Evolutionary conservation across 108 stramenopile genomes (phyloP).

Genomic region (Skeletonema costatum): DNA sequence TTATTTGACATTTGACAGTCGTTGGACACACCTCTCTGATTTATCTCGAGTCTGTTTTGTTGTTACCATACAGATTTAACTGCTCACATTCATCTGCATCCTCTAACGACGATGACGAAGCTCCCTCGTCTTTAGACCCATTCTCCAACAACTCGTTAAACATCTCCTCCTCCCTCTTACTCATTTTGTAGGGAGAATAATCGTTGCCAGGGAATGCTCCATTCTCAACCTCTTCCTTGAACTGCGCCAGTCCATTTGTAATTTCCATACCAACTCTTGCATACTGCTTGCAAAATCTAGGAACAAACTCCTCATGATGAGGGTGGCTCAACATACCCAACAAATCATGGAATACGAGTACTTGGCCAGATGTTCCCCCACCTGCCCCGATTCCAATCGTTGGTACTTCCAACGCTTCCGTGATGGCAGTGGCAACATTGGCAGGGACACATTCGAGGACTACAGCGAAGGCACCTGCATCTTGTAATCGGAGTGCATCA

Average conservation of each 20-base stretch:
- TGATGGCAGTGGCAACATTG: slow-evolving; percentile 90
- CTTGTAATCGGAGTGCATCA: slow-evolving; percentile 93
- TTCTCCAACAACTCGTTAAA: slow-evolving; percentile 70
- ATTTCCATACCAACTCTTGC: slow-evolving; percentile 92
- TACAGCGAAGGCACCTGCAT: slow-evolving; percentile 94
- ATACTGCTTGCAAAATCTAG: slow-evolving; percentile 97
- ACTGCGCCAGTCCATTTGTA: slow-evolving; percentile 83
- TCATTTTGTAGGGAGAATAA: slow-evolving; percentile 94
- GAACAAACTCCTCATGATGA: slow-evolving; percentile 96
- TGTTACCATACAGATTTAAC: slow-evolving; percentile 74
- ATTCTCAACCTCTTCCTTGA: slow-evolving; percentile 92
- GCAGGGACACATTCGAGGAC: slow-evolving; percentile 98
- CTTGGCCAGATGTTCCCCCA: slow-evolving; percentile 88
- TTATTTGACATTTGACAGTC: not conserved
- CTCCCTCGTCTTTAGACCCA: slow-evolving; percentile 57
- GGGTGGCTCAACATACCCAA: slow-evolving; percentile 96
- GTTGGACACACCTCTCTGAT: not conserved
- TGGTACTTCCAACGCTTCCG: slow-evolving; percentile 94
- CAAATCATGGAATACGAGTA: slow-evolving; percentile 98
- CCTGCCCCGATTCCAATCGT: slow-evolving; percentile 99
- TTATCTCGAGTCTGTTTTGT: slow-evolving; percentile 3
- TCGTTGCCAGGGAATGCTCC: slow-evolving; percentile 89
- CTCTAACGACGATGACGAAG: slow-evolving; percentile 46
- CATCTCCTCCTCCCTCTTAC: slow-evolving; percentile 54
- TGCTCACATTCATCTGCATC: slow-evolving; percentile 82